These are phyloP conservation scores for Delonix regia DNA, from an alignment of 306 rosid species.

Conservation along the genomic window DNA sequence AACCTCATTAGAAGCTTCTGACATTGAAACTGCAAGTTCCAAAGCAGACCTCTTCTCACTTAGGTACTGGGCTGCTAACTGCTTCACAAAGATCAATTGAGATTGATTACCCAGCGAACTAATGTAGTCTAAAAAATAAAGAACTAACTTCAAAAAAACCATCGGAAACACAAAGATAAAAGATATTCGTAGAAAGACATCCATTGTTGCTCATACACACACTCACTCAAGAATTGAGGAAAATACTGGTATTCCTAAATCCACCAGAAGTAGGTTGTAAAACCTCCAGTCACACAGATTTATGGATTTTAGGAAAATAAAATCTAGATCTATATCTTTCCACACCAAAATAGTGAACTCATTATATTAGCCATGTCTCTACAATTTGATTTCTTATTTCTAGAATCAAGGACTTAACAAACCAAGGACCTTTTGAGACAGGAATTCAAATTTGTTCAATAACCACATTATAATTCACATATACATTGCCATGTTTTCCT, in stretches of 20 bases:
- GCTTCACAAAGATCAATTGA: conserved; percentile 49
- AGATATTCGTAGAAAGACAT: conserved; percentile 18
- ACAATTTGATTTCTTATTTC: neutral
- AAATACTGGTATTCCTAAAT: conserved; percentile 6
- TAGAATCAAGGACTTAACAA: neutral
- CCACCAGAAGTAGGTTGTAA: neutral
- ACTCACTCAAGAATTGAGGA: neutral
- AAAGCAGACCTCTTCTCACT: conserved; percentile 81
- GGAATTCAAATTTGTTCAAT: neutral
- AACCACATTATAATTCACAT: neutral
- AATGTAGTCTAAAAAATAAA: neutral
- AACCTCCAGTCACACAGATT: neutral
- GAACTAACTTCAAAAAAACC: conserved; percentile 22
- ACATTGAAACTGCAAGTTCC: conserved; percentile 74
- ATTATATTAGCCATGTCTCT: neutral
- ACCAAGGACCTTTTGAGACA: neutral
- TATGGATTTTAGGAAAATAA: neutral
- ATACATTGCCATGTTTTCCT: neutral
- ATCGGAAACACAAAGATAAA: neutral
- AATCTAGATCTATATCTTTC: neutral
- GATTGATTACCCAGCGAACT: conserved; percentile 13
- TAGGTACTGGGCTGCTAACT: conserved; percentile 89
- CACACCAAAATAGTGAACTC: no score
- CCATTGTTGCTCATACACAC: conserved; percentile 7
- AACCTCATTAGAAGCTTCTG: conserved; percentile 58